These are phyloP conservation scores for Lentinula detonsa DNA, from an alignment of 768 basidiomycete genomes.

Conservation along the genomic window DNA sequence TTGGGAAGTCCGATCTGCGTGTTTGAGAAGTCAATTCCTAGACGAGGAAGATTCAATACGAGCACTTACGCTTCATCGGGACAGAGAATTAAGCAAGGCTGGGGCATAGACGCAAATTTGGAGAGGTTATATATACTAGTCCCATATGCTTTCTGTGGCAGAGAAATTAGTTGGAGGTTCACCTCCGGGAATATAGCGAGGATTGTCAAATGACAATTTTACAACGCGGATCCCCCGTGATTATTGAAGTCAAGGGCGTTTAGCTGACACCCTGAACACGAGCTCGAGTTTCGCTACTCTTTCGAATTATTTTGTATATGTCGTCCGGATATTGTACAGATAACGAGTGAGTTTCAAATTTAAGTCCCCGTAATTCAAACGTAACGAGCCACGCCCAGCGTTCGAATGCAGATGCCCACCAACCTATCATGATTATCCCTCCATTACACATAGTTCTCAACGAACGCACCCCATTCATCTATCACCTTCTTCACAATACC, in stretches of 20 bases:
- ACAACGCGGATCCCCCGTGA: too few relatives aligned
- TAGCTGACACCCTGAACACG: background rate
- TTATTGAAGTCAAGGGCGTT: background rate
- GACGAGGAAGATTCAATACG: too few relatives aligned
- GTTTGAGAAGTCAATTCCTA: too few relatives aligned
- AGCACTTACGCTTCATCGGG: background rate
- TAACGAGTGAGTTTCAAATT: background rate
- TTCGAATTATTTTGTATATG: background rate
- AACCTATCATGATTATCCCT: background rate
- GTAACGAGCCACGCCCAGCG: background rate
- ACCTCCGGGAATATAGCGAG: background rate
- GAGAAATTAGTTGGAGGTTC: background rate
- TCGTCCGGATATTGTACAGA: background rate
- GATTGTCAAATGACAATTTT: background rate
- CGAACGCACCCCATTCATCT: constrained; percentile 71
- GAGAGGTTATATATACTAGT: background rate
- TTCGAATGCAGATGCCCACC: background rate
- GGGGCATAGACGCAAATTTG: too few relatives aligned
- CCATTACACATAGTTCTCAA: constrained; percentile 32
- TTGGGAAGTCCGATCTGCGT: background rate
- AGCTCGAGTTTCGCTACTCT: background rate
- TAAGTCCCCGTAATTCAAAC: background rate
- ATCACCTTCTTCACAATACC: constrained; percentile 68
- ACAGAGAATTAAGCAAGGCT: background rate
- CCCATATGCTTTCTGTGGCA: background rate